phyloP scores from a whole-genome alignment of 306 rosid genomes.

The Corylus americana region DNA sequence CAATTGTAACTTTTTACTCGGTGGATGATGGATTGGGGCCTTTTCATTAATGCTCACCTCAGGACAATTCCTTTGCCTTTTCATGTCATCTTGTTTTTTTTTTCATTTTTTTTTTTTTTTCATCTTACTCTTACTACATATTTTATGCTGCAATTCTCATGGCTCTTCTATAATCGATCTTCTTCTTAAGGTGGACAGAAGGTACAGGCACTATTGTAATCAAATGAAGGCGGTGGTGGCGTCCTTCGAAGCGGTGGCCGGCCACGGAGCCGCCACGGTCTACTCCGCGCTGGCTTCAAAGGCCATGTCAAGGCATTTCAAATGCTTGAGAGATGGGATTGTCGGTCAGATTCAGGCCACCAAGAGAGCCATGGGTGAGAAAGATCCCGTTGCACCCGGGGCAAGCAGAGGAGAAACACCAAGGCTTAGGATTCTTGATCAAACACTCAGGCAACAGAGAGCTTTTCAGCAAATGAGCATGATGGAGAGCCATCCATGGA shows the following conservation, averaged over 20 bases:
- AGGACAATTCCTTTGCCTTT: background rate
- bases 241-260: slow-evolving; percentile 77
- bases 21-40: slow-evolving; percentile 43
- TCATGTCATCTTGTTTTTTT: slow-evolving; percentile 6
- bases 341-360: slow-evolving; percentile 58
- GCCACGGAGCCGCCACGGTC: slow-evolving; percentile 68
- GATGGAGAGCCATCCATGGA: slow-evolving; percentile 97
- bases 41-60: slow-evolving; percentile 51
- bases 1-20: slow-evolving; percentile 26
- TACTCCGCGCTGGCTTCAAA: slow-evolving; percentile 86
- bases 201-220: slow-evolving; percentile 83
- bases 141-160: slow-evolving; percentile 9
- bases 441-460: slow-evolving; percentile 71
- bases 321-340: slow-evolving; percentile 78
- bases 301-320: slow-evolving; percentile 90
- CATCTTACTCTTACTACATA: background rate
- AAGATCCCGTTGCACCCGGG: slow-evolving; percentile 73
- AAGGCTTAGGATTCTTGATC: slow-evolving; percentile 75
- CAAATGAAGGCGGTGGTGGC: slow-evolving; percentile 91
- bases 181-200: slow-evolving; percentile 66
- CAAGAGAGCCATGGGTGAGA: slow-evolving; percentile 80
- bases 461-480: slow-evolving; percentile 87
- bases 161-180: slow-evolving; percentile 1
- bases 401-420: slow-evolving; percentile 86
- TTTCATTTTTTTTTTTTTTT: too few species aligned